These are phyloP conservation scores for Xerocomus potaroensis DNA, from an alignment of 768 basidiomycete genomes.

Conservation along the genomic window DNA sequence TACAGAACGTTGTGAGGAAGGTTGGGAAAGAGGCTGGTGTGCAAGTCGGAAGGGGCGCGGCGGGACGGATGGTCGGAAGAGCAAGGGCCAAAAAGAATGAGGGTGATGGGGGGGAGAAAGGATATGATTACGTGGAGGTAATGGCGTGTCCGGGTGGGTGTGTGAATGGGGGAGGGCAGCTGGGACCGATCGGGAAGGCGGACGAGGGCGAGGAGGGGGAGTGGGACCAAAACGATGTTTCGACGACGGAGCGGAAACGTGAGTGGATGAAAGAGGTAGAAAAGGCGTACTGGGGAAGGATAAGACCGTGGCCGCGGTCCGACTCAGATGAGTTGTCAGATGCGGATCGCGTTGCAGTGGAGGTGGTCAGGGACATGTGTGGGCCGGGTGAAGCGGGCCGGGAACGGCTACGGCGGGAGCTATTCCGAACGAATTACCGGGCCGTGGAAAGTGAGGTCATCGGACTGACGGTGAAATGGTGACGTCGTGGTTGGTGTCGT, in stretches of 20 bases:
- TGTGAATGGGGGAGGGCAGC: constrained; percentile 95
- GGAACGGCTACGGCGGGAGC: constrained; percentile 39
- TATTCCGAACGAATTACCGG: constrained; percentile 76
- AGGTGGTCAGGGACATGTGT: constrained; percentile 42
- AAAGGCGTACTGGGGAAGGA: constrained; percentile 68
- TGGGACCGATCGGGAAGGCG: constrained; percentile 16
- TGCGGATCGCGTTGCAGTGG: constrained; percentile 37
- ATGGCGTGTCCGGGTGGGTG: constrained; percentile 99
- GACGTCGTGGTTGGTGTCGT: constrained; percentile 15
- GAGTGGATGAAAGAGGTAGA: constrained; percentile 84
- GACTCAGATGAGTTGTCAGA: constrained; percentile 4
- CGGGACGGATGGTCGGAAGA: constrained; percentile 38
- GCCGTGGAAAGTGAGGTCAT: constrained; percentile 84
- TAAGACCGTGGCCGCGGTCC: constrained; percentile 43
- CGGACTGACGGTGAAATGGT: constrained; percentile 76
- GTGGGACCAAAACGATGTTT: constrained; percentile 55
- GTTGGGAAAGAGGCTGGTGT: constrained; percentile 83
- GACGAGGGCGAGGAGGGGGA: constrained; percentile 71
- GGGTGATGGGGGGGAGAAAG: constrained; percentile 35
- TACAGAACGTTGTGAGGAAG: constrained; percentile 94
- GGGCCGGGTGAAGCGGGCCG: constrained; percentile 28
- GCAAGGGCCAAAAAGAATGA: constrained; percentile 32
- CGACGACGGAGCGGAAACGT: constrained; percentile 57
- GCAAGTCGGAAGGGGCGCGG: constrained; percentile 65
- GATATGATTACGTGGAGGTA: constrained; percentile 92